These are phyloP conservation scores for Solanum pinnatisectum DNA, from an alignment of 257 asterid species.

Conservation along the genomic window DNA sequence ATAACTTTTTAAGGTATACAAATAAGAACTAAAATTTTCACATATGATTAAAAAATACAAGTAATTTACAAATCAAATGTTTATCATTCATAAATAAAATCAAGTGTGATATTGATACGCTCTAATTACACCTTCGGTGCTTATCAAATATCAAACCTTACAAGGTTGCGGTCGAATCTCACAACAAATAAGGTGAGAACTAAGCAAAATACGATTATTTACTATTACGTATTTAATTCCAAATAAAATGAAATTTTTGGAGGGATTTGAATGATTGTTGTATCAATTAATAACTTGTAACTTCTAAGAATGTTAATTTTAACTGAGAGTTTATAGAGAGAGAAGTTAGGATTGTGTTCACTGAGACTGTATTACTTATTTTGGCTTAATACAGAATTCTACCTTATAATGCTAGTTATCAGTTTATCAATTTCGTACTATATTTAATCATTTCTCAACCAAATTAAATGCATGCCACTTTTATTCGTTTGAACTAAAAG, in stretches of 20 bases:
- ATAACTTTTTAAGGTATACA: neutral
- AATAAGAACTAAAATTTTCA: neutral
- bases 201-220: neutral
- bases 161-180: neutral
- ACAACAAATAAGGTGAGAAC: neutral
- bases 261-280: neutral
- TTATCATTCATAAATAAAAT: neutral
- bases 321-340: neutral
- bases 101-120: neutral
- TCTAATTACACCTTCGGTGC: neutral
- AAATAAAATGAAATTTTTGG: neutral
- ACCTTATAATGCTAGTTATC: neutral
- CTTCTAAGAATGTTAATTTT: neutral
- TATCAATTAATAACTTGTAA: neutral
- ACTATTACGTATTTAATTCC: neutral
- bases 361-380: too few species aligned
- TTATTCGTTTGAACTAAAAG: neutral
- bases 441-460: neutral
- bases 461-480: neutral
- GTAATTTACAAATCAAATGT: neutral
- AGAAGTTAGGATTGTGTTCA: neutral
- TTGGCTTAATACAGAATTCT: neutral
- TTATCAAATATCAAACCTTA: neutral
- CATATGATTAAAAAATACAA: neutral
- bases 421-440: neutral